Percentiles rank a stretch among this genome's conserved stretches.
phyloP scores from a whole-genome alignment of 495 filamentous ascomycete genomes.

The Aspergillus olivimuriae region DNA sequence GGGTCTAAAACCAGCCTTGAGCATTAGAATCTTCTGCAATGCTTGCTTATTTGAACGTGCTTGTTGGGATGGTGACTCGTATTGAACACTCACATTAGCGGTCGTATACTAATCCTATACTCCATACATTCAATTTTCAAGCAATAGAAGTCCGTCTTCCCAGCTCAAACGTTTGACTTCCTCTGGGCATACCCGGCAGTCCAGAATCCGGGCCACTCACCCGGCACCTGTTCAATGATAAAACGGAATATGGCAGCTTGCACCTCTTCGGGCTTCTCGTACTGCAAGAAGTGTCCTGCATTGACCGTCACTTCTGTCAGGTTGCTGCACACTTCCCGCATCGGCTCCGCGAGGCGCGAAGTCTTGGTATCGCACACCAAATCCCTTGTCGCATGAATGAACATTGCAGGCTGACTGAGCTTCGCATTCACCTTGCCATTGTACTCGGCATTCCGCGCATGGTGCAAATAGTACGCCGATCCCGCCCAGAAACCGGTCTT shows the following conservation, averaged over 20 bases:
- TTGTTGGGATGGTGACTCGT: too few relatives aligned
- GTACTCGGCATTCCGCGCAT: slow-evolving; percentile 2
- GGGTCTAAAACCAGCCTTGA: too few relatives aligned
- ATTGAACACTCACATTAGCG: too few relatives aligned
- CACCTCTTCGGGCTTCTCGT: slow-evolving; percentile 3
- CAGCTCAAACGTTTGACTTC: background rate
- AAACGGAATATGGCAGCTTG: slow-evolving; percentile 1
- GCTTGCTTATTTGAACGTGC: too few relatives aligned
- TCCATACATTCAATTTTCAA: too few relatives aligned
- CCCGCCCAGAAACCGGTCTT: slow-evolving; percentile 4
- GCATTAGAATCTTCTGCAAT: too few relatives aligned
- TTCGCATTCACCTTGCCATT: slow-evolving; percentile 1
- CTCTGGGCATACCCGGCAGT: background rate
- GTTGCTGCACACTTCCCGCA: slow-evolving; percentile 1
- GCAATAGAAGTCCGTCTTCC: background rate
- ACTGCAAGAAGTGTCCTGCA: slow-evolving; percentile 5
- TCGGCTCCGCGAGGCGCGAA: slow-evolving; percentile 1
- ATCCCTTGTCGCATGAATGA: slow-evolving; percentile 5
- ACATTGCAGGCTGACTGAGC: slow-evolving; percentile 1
- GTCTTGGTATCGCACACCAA: slow-evolving; percentile 2
- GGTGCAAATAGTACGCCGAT: slow-evolving; percentile 3
- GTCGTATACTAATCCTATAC: too few relatives aligned
- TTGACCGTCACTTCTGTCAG: slow-evolving; percentile 5
- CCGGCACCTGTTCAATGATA: slow-evolving; percentile 3
- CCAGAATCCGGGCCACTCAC: slow-evolving; percentile 4